Conservation (phyloP, 2,329 filamentous ascomycete species). For the Cladophialophora immunda region DNA sequence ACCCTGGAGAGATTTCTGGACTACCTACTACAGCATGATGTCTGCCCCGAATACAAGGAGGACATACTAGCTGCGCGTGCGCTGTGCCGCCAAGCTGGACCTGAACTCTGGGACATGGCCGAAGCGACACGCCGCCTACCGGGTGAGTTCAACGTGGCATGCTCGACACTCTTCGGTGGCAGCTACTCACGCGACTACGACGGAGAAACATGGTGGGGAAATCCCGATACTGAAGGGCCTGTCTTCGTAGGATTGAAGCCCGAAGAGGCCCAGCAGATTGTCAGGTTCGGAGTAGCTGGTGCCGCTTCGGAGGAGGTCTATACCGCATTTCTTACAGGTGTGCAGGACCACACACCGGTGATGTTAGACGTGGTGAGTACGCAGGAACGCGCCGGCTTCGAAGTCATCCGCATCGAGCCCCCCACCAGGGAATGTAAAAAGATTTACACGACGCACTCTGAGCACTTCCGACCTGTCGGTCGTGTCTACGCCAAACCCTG, state of each 20-base stretch:
- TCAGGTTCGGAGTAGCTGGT: slow-evolving; percentile 60
- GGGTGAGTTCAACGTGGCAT: slow-evolving; percentile 81
- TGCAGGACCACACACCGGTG: slow-evolving; percentile 40
- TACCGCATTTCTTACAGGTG: slow-evolving; percentile 48
- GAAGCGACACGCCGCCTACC: slow-evolving; percentile 67
- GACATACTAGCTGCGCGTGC: slow-evolving; percentile 72
- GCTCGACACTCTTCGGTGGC: slow-evolving; percentile 72
- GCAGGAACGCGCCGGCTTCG: slow-evolving; percentile 65
- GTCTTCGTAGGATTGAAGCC: slow-evolving; percentile 51
- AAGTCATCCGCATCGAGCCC: slow-evolving; percentile 64
- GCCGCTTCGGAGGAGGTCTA: slow-evolving; percentile 53
- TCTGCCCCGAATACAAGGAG: slow-evolving; percentile 79
- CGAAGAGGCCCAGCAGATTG: slow-evolving; percentile 58
- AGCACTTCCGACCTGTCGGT: slow-evolving; percentile 61
- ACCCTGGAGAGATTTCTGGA: slow-evolving; percentile 87
- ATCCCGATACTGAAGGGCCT: slow-evolving; percentile 43
- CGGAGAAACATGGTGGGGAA: slow-evolving; percentile 52
- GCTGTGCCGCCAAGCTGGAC: slow-evolving; percentile 71
- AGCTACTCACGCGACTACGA: slow-evolving; percentile 54
- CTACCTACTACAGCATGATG: slow-evolving; percentile 83
- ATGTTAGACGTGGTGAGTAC: slow-evolving; percentile 53
- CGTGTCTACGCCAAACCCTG: slow-evolving; percentile 62
- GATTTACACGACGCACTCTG: slow-evolving; percentile 57
- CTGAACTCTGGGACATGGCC: slow-evolving; percentile 71
- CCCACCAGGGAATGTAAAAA: slow-evolving; percentile 55